Evolutionary conservation across 768 basidiomycete genomes (phyloP).

Genomic region (Lactarius vividus): DNA sequence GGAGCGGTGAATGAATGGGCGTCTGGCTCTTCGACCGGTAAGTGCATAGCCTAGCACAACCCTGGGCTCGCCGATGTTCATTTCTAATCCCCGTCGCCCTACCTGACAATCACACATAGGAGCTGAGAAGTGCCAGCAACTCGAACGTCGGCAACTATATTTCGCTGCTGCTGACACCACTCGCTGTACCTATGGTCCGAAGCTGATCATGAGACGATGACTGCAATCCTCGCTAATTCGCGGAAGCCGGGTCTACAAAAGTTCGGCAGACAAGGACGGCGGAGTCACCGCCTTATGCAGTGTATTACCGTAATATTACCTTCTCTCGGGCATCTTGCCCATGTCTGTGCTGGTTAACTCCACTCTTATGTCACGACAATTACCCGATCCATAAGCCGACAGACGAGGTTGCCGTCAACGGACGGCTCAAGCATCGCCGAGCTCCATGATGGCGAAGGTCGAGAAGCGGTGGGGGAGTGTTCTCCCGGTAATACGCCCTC

Average conservation of each 20-base stretch:
- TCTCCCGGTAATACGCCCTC: not conserved
- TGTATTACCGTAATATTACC: not conserved
- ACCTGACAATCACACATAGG: not conserved
- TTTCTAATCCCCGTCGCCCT: not conserved
- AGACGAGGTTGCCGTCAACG: not conserved
- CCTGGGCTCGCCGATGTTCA: not conserved
- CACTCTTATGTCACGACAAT: not conserved
- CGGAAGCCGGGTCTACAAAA: not conserved
- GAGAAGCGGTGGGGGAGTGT: not conserved
- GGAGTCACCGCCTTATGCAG: not conserved
- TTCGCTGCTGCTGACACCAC: not conserved
- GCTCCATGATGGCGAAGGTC: constrained; percentile 6
- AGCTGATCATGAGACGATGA: not conserved
- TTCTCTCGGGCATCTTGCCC: not conserved
- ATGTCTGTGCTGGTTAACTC: no score
- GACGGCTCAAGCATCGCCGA: not conserved
- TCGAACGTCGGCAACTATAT: not conserved
- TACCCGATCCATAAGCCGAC: not conserved
- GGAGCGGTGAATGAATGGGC: not conserved
- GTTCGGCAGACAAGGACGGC: not conserved
- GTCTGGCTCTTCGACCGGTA: not conserved
- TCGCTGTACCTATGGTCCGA: not conserved
- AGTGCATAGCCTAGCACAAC: not conserved
- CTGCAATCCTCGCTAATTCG: not conserved
- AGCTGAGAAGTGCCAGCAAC: not conserved